Conservation (phyloP, 192 early-diverging fungal genomes). For the Coemansia sp. region DNA sequence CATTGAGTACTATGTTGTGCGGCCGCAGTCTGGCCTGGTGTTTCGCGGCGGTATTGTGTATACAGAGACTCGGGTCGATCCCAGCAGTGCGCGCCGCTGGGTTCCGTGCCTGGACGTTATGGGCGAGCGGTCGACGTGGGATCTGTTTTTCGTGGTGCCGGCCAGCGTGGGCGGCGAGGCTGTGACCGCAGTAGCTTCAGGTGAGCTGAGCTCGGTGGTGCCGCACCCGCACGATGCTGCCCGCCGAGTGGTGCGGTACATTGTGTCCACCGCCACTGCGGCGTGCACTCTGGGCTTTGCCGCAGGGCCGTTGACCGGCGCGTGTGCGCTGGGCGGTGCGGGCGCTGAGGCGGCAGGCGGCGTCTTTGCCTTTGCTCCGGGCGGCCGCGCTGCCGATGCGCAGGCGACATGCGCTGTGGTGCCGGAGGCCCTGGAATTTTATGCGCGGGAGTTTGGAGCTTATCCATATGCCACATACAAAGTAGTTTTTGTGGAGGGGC, state of each 20-base stretch:
- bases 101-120: constrained; percentile 75
- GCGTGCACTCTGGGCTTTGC: constrained; percentile 75
- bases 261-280: constrained; percentile 63
- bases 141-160: constrained; percentile 71
- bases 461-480: constrained; percentile 86
- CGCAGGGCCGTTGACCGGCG: constrained; percentile 61
- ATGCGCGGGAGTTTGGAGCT: constrained; percentile 82
- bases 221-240: constrained; percentile 59
- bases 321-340: constrained; percentile 30
- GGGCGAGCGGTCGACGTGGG: constrained; percentile 73
- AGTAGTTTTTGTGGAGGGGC: constrained; percentile 83
- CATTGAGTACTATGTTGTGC: constrained; percentile 48
- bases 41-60: constrained; percentile 49
- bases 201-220: constrained; percentile 68
- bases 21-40: constrained; percentile 30
- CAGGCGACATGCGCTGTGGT: constrained; percentile 62
- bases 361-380: constrained; percentile 70
- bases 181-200: constrained; percentile 58
- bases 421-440: constrained; percentile 69
- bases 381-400: constrained; percentile 60
- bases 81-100: constrained; percentile 71
- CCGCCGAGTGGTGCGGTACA: constrained; percentile 69
- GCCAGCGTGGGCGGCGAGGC: constrained; percentile 21
- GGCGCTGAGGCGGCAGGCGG: constrained; percentile 54
- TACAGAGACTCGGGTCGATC: constrained; percentile 66